Evolutionary conservation across 148 eudicot species (phyloP).

Genomic region (Mesembryanthemum crystallinum): DNA sequence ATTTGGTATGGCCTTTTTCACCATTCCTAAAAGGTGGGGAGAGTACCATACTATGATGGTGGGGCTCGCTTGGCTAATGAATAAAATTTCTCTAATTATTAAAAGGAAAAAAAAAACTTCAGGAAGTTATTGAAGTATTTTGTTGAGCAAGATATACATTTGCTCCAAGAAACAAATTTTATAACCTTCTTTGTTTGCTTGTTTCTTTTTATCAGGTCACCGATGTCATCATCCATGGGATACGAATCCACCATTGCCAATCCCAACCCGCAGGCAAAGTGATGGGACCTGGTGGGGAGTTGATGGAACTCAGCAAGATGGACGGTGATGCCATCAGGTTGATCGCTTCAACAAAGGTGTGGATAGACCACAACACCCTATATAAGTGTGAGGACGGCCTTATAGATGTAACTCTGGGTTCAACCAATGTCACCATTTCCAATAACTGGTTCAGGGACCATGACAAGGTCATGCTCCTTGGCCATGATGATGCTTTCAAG

Average conservation of each 20-base stretch:
- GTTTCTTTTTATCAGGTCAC: constrained; percentile 34
- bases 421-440: constrained; percentile 69
- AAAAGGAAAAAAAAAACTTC: too few species aligned
- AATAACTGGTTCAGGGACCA: constrained; percentile 81
- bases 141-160: too few species aligned
- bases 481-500: constrained; percentile 66
- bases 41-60: too few species aligned
- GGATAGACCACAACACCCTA: constrained; percentile 86
- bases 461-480: constrained; percentile 81
- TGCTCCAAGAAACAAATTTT: too few species aligned
- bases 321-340: constrained; percentile 77
- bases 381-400: constrained; percentile 63
- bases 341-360: constrained; percentile 54
- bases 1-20: too few species aligned
- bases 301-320: constrained; percentile 32
- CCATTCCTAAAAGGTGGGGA: too few species aligned
- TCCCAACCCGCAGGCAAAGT: constrained; percentile 50
- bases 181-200: background rate
- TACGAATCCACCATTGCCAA: constrained; percentile 52
- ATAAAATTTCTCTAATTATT: too few species aligned
- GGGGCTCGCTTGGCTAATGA: too few species aligned
- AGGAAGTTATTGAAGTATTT: too few species aligned
- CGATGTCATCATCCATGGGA: constrained; percentile 77
- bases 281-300: constrained; percentile 45
- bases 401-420: constrained; percentile 75